Conservation (phyloP, 208 protist species). For the Crithidia fasciculata region DNA sequence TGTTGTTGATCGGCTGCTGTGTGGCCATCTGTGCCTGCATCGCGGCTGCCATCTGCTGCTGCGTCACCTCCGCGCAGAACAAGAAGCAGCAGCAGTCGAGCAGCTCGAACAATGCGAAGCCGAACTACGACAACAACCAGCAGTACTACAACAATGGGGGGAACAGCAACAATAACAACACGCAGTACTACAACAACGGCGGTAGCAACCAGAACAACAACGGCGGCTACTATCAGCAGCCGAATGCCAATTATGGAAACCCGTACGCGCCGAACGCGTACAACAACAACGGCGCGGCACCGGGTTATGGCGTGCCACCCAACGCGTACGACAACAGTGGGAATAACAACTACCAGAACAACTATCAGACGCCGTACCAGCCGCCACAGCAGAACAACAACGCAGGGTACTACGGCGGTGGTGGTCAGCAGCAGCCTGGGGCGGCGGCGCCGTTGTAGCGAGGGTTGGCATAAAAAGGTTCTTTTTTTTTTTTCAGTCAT, state of each 20-base stretch:
- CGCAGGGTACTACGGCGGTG: background rate
- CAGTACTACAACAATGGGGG: slow-evolving; percentile 7
- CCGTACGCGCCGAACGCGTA: slow-evolving; percentile 1
- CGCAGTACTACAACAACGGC: background rate
- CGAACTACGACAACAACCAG: background rate
- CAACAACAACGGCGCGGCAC: background rate
- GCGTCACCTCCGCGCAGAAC: slow-evolving; percentile 8
- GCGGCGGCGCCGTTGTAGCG: slow-evolving; percentile 3
- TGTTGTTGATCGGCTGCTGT: slow-evolving; percentile 23
- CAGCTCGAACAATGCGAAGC: background rate
- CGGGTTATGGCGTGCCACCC: slow-evolving; percentile 20
- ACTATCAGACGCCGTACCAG: background rate
- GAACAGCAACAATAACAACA: slow-evolving; percentile 8
- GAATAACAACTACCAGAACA: slow-evolving; percentile 10
- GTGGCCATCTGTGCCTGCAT: slow-evolving; percentile 24
- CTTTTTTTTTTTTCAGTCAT: background rate
- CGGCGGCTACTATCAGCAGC: slow-evolving; percentile 5
- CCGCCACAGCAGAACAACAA: slow-evolving; percentile 10
- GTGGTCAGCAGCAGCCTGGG: background rate
- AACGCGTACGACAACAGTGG: slow-evolving; percentile 17
- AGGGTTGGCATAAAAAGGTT: background rate
- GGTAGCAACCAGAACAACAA: background rate
- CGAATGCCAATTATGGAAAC: slow-evolving; percentile 1
- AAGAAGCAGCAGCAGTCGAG: slow-evolving; percentile 9
- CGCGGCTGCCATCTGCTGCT: slow-evolving; percentile 24